Percentiles rank a stretch among this genome's conserved stretches.
These are phyloP conservation scores for Sporothrix protearum DNA, from an alignment of 2,329 filamentous ascomycete genomes.

Conservation along the genomic window DNA sequence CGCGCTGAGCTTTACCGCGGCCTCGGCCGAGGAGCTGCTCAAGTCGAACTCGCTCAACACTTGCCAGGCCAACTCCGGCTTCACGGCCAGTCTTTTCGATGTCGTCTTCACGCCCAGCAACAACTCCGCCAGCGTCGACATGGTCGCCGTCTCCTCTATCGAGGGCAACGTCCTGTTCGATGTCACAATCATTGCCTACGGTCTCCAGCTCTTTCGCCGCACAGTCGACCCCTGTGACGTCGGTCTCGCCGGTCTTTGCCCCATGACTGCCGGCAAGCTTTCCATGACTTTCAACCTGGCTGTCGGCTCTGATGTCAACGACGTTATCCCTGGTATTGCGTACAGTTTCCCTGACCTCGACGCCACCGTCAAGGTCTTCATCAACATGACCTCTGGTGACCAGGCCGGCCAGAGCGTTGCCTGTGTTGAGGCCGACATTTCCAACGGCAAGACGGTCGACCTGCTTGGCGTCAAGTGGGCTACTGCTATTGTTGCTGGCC, in stretches of 20 bases:
- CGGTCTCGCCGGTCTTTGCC: conserved; percentile 67
- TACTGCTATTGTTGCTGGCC: conserved; percentile 71
- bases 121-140: conserved; percentile 60
- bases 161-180: conserved; percentile 70
- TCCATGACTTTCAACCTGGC: conserved; percentile 55
- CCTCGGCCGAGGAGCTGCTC: conserved; percentile 41
- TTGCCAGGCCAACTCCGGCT: conserved; percentile 72
- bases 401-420: conserved; percentile 57
- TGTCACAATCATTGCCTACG: conserved; percentile 68
- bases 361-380: conserved; percentile 68
- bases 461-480: conserved; percentile 77
- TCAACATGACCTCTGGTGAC: conserved; percentile 58
- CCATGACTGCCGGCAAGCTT: conserved; percentile 68
- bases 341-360: conserved; percentile 82
- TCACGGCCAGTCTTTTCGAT: conserved; percentile 76
- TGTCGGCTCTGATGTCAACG: conserved; percentile 53
- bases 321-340: conserved; percentile 68
- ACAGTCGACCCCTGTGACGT: conserved; percentile 66
- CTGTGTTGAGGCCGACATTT: conserved; percentile 75
- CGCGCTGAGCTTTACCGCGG: conserved; percentile 29
- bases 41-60: conserved; percentile 62
- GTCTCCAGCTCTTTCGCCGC: conserved; percentile 59
- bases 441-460: conserved; percentile 80
- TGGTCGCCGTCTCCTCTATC: conserved; percentile 70
- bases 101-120: conserved; percentile 67